These are phyloP conservation scores for Neobulgaria alba DNA, from an alignment of 2,329 filamentous ascomycete species.

Conservation along the genomic window DNA sequence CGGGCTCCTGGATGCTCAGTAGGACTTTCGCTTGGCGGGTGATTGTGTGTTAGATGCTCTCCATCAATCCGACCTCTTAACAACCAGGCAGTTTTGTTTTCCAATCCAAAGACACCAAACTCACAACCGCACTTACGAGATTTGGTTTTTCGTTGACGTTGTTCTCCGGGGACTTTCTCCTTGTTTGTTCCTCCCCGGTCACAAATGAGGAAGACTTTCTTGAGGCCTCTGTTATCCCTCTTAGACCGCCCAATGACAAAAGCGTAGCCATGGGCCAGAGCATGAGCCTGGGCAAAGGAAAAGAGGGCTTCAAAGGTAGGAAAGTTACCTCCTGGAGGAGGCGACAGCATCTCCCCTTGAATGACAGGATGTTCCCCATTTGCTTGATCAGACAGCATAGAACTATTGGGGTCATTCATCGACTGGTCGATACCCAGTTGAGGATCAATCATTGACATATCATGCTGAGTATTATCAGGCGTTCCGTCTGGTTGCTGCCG, in stretches of 20 bases:
- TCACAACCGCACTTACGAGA: conserved; percentile 62
- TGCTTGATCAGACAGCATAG: conserved; percentile 11
- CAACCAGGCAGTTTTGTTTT: conserved; percentile 59
- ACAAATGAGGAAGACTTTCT: conserved; percentile 60
- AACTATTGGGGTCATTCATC: conserved; percentile 15
- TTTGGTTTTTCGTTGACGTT: conserved; percentile 50
- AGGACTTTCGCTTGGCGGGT: conserved; percentile 57
- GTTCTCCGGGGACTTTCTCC: conserved; percentile 29
- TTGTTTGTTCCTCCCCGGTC: conserved; percentile 60
- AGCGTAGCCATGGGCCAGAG: conserved; percentile 58
- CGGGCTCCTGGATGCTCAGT: conserved; percentile 57
- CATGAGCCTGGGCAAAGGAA: conserved; percentile 55
- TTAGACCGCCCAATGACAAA: conserved; percentile 61
- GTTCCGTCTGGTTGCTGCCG: conserved; percentile 19
- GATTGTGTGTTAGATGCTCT: conserved; percentile 52
- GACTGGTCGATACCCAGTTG: conserved; percentile 27
- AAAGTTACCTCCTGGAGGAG: conserved; percentile 54
- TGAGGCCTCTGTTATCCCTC: conserved; percentile 53
- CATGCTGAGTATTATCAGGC: conserved; percentile 19
- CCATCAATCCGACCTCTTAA: conserved; percentile 54
- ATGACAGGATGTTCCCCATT: conserved; percentile 11
- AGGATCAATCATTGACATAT: conserved; percentile 29
- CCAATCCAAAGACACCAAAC: conserved; percentile 62
- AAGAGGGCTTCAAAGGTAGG: conserved; percentile 57
- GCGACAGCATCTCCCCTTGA: conserved; percentile 26